Evolutionary conservation across 768 basidiomycete species (phyloP).

Genomic region (Lentinula lateritia): DNA sequence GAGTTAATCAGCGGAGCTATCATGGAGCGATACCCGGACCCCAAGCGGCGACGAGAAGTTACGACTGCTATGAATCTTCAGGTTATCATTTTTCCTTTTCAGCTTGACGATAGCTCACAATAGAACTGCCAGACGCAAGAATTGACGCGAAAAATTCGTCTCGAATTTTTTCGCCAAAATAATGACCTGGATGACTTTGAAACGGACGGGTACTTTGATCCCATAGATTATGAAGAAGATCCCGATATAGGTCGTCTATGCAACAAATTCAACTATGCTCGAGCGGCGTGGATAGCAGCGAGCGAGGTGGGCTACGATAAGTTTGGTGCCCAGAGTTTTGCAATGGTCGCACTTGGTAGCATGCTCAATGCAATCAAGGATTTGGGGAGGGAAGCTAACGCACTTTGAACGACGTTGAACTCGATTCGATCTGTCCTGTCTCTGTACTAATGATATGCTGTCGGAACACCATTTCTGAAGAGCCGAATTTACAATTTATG

Average conservation of each 20-base stretch:
- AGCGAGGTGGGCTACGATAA: neutral
- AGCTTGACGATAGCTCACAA: neutral
- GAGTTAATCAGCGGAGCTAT: neutral
- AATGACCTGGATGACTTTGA: neutral
- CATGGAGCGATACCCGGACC: slow-evolving; percentile 3
- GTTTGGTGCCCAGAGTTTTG: neutral
- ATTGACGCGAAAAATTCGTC: neutral
- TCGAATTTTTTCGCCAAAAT: neutral
- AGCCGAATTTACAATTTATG: no score
- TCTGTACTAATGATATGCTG: no score
- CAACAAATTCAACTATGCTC: neutral
- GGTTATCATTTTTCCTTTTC: neutral
- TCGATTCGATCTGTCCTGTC: neutral
- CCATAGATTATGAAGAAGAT: slow-evolving; percentile 2
- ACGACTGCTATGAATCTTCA: neutral
- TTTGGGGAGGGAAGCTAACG: neutral
- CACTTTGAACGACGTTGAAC: neutral
- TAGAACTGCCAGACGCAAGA: neutral
- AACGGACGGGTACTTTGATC: slow-evolving; percentile 4
- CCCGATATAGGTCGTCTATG: neutral
- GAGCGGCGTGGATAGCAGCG: slow-evolving; percentile 3
- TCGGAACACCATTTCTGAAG: no score
- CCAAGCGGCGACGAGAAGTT: neutral
- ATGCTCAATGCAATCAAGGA: slow-evolving; percentile 1
- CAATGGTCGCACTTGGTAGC: neutral